Base-by-base conservation (phyloP, 2,329 filamentous ascomycete genomes). In the Arthrobotrys megalospora region DNA sequence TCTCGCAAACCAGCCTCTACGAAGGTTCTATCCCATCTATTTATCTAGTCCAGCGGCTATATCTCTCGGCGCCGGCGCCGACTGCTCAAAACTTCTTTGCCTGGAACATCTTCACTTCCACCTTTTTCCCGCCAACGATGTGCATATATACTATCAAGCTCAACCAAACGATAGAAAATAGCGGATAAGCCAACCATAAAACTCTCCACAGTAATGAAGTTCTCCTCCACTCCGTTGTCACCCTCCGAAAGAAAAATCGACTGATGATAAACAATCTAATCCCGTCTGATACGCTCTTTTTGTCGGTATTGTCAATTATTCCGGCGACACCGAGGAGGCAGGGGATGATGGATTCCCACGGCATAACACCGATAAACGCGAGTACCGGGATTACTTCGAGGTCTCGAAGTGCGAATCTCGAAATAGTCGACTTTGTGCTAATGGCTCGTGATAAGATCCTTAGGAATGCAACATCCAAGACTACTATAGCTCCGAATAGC, bases 311-410 rank as follows among this genome's bases (percentile, higher is more conserved):
- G 38, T 76, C 72, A 19, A 69, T 32, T 16, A 69, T 63, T 10
- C 55, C 58, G 8, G 38, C 14, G 36, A 76, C 36, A 10, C 55
- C 55, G 1, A 76, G 58, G 14, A 64, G n/a, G 16, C 32, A 24
- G 12, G 65, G 64, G 16, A 76, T 14, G 11, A 58, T 32, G n/a
- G 11, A 48, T 19, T 77, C 73, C 73, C 73, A 77, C 2, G 73
- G 73, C 5, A 67, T 62, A 36, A 21, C 41, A 3, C 41, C 66
- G 11, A 62, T n/a, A 34, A 50, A 58, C 1, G 21, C 21, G 19
- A 77, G 28, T 32, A 67, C n/a, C 7, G 73, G 66, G 5, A 53
- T 38, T 7, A 67, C 28, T 32, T 66, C 50, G 6, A 77, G 16
- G 47, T 77, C 73, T 16, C 36, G 41, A 6, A 76, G 8, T 19